A percentile compares a stretch with the other conserved stretches of the same genome.
Conservation (phyloP, 495 filamentous ascomycete species). For the Daldinia bambusicola region DNA sequence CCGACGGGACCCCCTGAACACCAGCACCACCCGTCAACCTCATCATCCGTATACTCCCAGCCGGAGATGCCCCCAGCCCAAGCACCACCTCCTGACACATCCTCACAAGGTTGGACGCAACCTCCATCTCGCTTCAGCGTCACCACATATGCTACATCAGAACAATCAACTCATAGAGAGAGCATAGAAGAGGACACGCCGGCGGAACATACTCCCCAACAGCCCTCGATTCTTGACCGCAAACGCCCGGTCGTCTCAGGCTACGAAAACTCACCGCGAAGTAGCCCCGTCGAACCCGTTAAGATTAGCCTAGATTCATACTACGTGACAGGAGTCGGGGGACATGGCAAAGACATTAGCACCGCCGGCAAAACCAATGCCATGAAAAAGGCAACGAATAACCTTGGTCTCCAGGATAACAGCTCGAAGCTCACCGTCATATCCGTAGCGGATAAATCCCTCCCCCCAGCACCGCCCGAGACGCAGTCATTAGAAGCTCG, state of each 20-base stretch:
- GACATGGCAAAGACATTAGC: not conserved
- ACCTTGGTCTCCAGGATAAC: not conserved
- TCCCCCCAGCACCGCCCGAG: conserved; percentile 11
- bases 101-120: conserved; percentile 54
- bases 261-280: conserved; percentile 35
- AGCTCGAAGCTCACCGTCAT: not conserved
- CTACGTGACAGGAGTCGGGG: conserved; percentile 24
- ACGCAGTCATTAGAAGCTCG: conserved; percentile 48
- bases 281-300: conserved; percentile 36
- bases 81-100: conserved; percentile 27
- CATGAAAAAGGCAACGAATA: conserved; percentile 14
- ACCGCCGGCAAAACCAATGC: not conserved
- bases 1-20: conserved; percentile 47
- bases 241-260: conserved; percentile 46
- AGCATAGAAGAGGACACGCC: conserved; percentile 56
- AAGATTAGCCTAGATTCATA: conserved; percentile 47
- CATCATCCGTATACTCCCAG: conserved; percentile 53
- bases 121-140: conserved; percentile 77
- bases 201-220: conserved; percentile 37
- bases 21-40: conserved; percentile 50
- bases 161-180: conserved; percentile 65
- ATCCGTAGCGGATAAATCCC: conserved; percentile 57
- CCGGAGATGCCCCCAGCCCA: conserved; percentile 34
- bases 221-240: conserved; percentile 55
- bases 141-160: conserved; percentile 72